Evolutionary conservation across 2,329 filamentous ascomycete species (phyloP), one percentile per base, ranked within the genome.

Genomic region (Polytolypa hystricis): DNA sequence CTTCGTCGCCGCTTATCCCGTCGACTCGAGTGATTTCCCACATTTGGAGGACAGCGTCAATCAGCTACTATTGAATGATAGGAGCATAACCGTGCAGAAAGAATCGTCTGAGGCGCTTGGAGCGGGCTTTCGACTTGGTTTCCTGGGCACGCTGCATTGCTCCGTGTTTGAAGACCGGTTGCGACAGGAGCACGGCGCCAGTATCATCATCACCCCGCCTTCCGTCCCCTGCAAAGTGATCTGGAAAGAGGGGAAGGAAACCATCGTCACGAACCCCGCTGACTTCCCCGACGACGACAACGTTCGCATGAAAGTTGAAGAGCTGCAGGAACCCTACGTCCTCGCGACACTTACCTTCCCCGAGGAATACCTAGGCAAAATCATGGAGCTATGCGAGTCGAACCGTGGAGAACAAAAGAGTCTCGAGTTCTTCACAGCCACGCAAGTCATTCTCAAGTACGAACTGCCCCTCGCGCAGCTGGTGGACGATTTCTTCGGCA

Each of bases 91-190:
- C 3, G 67, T 96, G 31, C 82, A 87, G 49, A 96, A 96, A 56
- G 91, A 96, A 55, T 84, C 84, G 17, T 95, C 87, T 0, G 86
- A 96, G 53, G 91, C 91, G 1, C 69, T 98, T 0, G 91, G 91
- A 1, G 84, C 89, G 1, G 91, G 91, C 2, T 98, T 91, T 81
- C 79, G 91, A 30, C 66, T 98, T 8, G 91, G 91, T 0, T 98
- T 98, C 54, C 64, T 98, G 3, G 91, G 91, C n/a, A 96, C 87
- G 9, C 67, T 98, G 32, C 91, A 98, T 58, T 96, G 91, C 63
- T 96, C 87, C n/a, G 91, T 98, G 4, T 98, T 98, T 50, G 87
- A 98, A 61, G 91, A 98, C 59, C 82, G 91, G 1, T 65, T 98
- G 36, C 78, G 85, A 29, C 86, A 95, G 60, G 91, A 98, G 58